phyloP scores from a whole-genome alignment of 331 rosid species.

The Dryas integrifolia region DNA sequence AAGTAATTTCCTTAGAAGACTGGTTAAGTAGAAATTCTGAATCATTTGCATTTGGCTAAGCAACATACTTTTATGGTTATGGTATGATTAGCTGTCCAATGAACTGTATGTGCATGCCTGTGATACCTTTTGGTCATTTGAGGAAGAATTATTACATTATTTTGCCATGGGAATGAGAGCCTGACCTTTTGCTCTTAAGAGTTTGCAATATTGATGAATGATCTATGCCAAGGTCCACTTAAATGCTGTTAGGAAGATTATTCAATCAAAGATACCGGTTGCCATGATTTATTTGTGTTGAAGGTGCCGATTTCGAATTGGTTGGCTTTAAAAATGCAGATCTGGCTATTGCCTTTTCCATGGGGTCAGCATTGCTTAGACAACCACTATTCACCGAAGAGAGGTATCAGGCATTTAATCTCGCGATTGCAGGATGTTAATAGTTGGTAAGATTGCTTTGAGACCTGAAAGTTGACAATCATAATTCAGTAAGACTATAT shows the following conservation, averaged over 20 bases:
- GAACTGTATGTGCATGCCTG: constrained; percentile 40
- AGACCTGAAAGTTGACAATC: constrained; percentile 73
- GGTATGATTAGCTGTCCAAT: constrained; percentile 39
- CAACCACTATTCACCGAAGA: constrained; percentile 85
- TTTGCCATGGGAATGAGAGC: constrained; percentile 60
- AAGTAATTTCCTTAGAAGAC: constrained; percentile 17
- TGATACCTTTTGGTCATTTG: constrained; percentile 42
- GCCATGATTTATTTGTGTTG: constrained; percentile 88
- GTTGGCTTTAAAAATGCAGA: constrained; percentile 99
- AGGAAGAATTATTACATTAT: constrained; percentile 49
- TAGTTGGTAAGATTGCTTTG: constrained; percentile 99
- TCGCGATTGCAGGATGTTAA: constrained; percentile 87
- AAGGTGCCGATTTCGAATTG: constrained; percentile 99
- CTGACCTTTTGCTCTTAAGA: constrained; percentile 48
- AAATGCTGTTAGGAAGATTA: constrained; percentile 80
- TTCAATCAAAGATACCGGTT: constrained; percentile 95
- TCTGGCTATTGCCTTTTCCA: constrained; percentile 91
- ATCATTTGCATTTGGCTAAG: constrained; percentile 25
- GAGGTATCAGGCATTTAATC: constrained; percentile 88
- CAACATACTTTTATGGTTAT: constrained; percentile 29
- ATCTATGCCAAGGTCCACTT: constrained; percentile 86
- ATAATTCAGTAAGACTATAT: constrained; percentile 65
- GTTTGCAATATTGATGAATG: constrained; percentile 75
- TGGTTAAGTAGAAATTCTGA: constrained; percentile 27
- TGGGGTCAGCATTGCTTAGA: constrained; percentile 98